A percentile compares a stretch with the other conserved stretches of the same genome.
These are phyloP conservation scores for Nidularia pulvinata DNA, from an alignment of 768 basidiomycete species.

Conservation along the genomic window DNA sequence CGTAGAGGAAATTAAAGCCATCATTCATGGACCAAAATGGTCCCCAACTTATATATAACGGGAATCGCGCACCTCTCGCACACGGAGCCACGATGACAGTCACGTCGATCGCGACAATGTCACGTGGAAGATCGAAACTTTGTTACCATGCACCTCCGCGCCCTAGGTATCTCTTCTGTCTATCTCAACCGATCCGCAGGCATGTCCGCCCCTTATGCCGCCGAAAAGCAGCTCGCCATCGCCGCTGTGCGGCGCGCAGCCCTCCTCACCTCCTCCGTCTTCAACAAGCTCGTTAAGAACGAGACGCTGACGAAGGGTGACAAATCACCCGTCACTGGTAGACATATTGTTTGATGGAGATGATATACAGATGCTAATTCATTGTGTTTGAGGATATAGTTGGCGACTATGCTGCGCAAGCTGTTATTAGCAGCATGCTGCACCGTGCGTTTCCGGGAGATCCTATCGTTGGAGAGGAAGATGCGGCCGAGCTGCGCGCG, in stretches of 20 bases:
- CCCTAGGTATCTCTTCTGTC: too few relatives aligned
- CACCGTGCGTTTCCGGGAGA: constrained; percentile 78
- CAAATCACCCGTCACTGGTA: constrained; percentile 90
- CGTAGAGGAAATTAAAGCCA: too few relatives aligned
- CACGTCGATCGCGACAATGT: too few relatives aligned
- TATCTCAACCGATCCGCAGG: constrained; percentile 3
- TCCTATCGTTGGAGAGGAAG: constrained; percentile 94
- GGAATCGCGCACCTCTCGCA: too few relatives aligned
- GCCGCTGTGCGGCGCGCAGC: constrained; percentile 89
- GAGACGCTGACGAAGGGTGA: constrained; percentile 92
- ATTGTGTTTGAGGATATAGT: constrained; percentile 40
- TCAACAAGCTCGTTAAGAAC: constrained; percentile 79
- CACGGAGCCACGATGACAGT: too few relatives aligned
- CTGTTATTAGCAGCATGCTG: constrained; percentile 85
- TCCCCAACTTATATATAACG: too few relatives aligned
- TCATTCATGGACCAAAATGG: too few relatives aligned
- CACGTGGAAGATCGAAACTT: too few relatives aligned
- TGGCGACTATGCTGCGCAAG: constrained; percentile 93
- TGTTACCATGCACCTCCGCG: too few relatives aligned
- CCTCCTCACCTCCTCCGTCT: constrained; percentile 80
- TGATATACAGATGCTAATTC: too few relatives aligned
- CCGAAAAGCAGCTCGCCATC: constrained; percentile 82
- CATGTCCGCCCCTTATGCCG: constrained; percentile 56
- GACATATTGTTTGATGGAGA: not conserved
- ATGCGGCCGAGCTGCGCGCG: constrained; percentile 73